Evolutionary conservation across 1,139 yeast species (phyloP), one percentile per base, ranked within the genome.

Genomic region (Protomyces macrosporus): DNA sequence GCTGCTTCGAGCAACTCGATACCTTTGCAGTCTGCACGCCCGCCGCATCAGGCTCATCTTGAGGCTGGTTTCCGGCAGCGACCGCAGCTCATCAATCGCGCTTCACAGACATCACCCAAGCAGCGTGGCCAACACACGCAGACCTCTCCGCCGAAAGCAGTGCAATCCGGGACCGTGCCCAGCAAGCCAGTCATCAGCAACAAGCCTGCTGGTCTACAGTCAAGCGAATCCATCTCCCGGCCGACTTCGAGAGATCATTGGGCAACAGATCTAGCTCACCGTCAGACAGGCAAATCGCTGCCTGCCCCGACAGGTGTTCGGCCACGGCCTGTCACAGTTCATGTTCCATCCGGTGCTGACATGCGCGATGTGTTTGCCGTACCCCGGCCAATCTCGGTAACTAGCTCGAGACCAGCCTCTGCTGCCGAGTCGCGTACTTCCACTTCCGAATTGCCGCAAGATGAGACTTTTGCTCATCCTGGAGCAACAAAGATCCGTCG

Each of bases 21-120:
- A 1, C 23, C 23, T 23, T 23, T 23, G 23, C 23, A 23, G 23
- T 23, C 23, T 23, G 23, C 42, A 6, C 42, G 42, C 42, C 42
- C 12, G 12, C 14, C n/a, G 6, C 14, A 39, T 39, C 42, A 39
- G 42, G 16, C 42, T 39, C 30, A 33, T 35, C 30, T 30, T 6
- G 51, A 23, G 10, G 58, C 42, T n/a, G 51, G 40, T 10, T 32
- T 55, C 23, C 33, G 40, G 10, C 33, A 37, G n/a, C 51, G 58
- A 14, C 61, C 61, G 4, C 37, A 40, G 9, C 32, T 57, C 48
- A 50, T 57, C 34, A 57, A 45, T 36, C 35, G 61, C 10, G 33
- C 61, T 10, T 57, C 61, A 7, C 61, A 57, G 51, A 57, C 61
- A 3, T 40, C 55, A 32, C 61, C 61, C 10, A 57, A 51, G 45